Base-by-base conservation (phyloP, 2,329 filamentous ascomycete species). In the Elsinoe batatas region DNA sequence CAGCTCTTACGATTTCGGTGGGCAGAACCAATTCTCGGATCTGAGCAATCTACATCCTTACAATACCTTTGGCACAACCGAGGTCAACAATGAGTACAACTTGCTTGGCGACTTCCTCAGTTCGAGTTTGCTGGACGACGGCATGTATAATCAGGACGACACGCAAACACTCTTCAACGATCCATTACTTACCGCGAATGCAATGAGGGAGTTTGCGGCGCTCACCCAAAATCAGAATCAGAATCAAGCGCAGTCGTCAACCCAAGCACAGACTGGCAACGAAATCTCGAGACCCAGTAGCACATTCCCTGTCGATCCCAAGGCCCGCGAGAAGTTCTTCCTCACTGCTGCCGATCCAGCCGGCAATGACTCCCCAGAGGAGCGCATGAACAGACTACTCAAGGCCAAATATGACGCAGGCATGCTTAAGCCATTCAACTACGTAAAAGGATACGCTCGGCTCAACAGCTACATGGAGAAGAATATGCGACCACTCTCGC, bases 361-460 rank as follows among this genome's bases (percentile, higher is more conserved):
- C 5, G 91, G 91, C 53, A 82, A 89, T 62, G 82, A 85, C 63
- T 87, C 86, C 18, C 90, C 93, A 11, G 91, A 96, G 70, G 89
- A 95, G 69, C 86, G 93, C 58, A 95, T 98, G 88, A 87, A 91
- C 65, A 89, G 93, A 63, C 81, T 98, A 5, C 81, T 98, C 56
- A 88, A 87, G 68, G 93, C 93, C 60, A 98, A 98, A 71, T 94
- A 95, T 71, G 91, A 97, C 62, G 93, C 93, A 0, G 93, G 93
- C 1, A 78, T 98, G 65, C 76, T 98, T 57, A 93, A 91, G 67
- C 93, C 93, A 1, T 98, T 98, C 78, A 97, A 97, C 73, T 98
- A 98, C 70, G 88, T 97, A 63, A 95, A 94, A 66, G 93, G 93
- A 11, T 98, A 98, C 69, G 86, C 89, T 10, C 82, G 90, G 32